Evolutionary conservation across 169 alveolate genomes (phyloP), one percentile per base, ranked within the genome.

Genomic region (Condylostoma magnum): DNA sequence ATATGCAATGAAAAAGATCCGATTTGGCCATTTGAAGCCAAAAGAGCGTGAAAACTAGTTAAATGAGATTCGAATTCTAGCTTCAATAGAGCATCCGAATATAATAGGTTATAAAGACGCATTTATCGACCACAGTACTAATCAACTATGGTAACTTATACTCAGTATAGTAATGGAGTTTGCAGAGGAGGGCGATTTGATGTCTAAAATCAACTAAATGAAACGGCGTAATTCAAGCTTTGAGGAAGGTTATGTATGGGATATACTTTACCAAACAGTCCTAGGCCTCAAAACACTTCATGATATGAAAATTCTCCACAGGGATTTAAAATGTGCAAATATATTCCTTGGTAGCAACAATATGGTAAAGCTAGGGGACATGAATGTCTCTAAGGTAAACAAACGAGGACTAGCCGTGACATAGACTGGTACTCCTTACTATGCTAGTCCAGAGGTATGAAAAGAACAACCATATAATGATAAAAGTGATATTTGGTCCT

Each of bases 391-490:
- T 20, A 86, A 96, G 63, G 92, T 96, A 72, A 95, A 96, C 6
- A 92, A 94, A 83, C 91, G 96, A 36, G 84, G 94, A 55, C 87
- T 90, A 81, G 98, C 99, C 2, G 85, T 94, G 34, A 95, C 99
- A 0, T 93, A 96, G 57, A 98, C 95, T 4, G 99, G 99, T 3
- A 95, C 99, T 8, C 99, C 99, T 5, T 95, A 95, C 75, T 96
- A 97, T 83, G 96, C 97, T 99, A 91, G 98, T 63, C 99, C 99
- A 0, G 99, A 97, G 79, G 91, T 95, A 33, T 87, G 93, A 22
- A 95, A 93, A 46, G 91, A 95, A 60, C 88, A 92, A 69, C 71
- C 71, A 20, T 97, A 97, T 79, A 96, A 97, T 88, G 98, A 95
- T 74, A 91, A 92, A 68, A 91, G 95, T 76, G 98, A 95, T 66